Conservation (phyloP, 164 flowering plant species). For the Piper longum region DNA sequence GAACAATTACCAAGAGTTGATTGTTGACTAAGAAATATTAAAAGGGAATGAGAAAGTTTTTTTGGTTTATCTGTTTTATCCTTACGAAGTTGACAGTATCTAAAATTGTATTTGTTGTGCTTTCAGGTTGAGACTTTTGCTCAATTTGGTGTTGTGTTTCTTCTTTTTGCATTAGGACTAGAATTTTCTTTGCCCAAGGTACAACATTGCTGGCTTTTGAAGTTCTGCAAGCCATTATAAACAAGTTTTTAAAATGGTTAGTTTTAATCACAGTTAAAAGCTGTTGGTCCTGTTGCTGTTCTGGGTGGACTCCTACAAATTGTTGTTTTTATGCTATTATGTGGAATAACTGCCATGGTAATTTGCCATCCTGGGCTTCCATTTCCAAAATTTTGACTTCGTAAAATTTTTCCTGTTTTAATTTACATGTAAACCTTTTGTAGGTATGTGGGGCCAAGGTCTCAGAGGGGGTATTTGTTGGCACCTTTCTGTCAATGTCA, state of each 20-base stretch:
- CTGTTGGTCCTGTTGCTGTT: slow-evolving; percentile 92
- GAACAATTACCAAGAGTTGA: too few relatives aligned
- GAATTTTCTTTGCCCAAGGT: slow-evolving; percentile 95
- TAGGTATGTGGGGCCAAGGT: slow-evolving; percentile 85
- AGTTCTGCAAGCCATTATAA: not conserved
- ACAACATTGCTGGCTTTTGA: not conserved
- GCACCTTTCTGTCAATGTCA: slow-evolving; percentile 91
- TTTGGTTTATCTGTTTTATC: too few relatives aligned
- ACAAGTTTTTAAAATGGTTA: not conserved
- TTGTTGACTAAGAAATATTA: too few relatives aligned
- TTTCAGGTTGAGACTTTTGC: slow-evolving; percentile 98
- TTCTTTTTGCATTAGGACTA: slow-evolving; percentile 93
- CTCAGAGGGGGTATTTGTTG: slow-evolving; percentile 91
- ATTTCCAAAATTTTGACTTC: not conserved
- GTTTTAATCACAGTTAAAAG: slow-evolving; percentile 53
- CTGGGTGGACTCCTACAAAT: slow-evolving; percentile 93
- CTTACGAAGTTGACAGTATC: not conserved
- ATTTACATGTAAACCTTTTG: slow-evolving; percentile 4
- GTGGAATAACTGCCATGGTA: slow-evolving; percentile 68
- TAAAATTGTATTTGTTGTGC: not conserved
- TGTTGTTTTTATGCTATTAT: slow-evolving; percentile 54
- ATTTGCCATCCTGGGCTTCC: not conserved
- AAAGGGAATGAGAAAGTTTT: too few relatives aligned
- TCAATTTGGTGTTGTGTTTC: slow-evolving; percentile 97
- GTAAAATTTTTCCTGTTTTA: slow-evolving; percentile 1